phyloP scores from a whole-genome alignment of 495 filamentous ascomycete genomes.

The Hypoxylon fuscum region DNA sequence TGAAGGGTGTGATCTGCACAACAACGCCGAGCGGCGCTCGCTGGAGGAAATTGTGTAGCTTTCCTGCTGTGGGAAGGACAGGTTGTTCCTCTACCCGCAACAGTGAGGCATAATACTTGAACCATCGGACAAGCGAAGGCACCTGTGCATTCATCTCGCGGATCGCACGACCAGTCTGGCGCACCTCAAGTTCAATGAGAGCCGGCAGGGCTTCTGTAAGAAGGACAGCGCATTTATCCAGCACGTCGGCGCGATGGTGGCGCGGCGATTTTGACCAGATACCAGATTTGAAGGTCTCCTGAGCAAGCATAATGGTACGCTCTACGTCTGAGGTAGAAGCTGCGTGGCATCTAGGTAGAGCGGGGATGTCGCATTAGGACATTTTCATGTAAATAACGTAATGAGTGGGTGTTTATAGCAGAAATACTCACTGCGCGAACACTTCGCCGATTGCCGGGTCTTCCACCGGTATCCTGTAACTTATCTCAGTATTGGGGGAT shows the following conservation, averaged over 20 bases:
- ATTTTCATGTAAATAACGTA: neutral
- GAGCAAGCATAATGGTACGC: conserved; percentile 54
- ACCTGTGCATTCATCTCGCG: conserved; percentile 74
- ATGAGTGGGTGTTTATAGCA: neutral
- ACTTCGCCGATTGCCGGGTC: conserved; percentile 49
- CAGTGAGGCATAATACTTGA: conserved; percentile 69
- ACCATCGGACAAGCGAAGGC: conserved; percentile 68
- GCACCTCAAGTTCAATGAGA: conserved; percentile 65
- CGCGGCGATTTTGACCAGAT: conserved; percentile 66
- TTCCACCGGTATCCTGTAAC: conserved; percentile 46
- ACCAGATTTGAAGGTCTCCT: conserved; percentile 59
- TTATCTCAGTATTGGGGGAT: neutral
- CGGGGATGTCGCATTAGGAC: neutral
- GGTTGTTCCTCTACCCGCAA: conserved; percentile 68
- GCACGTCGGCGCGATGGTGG: conserved; percentile 62
- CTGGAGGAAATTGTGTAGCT: conserved; percentile 68
- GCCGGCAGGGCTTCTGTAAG: conserved; percentile 58
- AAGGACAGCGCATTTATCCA: conserved; percentile 63
- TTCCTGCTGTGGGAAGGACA: conserved; percentile 67
- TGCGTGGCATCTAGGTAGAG: conserved; percentile 56
- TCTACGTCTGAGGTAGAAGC: conserved; percentile 60
- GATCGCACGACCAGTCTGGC: conserved; percentile 68
- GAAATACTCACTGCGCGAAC: conserved; percentile 45
- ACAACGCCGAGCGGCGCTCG: conserved; percentile 70
- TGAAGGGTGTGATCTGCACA: conserved; percentile 71